Conservation (phyloP, 345 rosid species). For the Cardamine resedifolia region DNA sequence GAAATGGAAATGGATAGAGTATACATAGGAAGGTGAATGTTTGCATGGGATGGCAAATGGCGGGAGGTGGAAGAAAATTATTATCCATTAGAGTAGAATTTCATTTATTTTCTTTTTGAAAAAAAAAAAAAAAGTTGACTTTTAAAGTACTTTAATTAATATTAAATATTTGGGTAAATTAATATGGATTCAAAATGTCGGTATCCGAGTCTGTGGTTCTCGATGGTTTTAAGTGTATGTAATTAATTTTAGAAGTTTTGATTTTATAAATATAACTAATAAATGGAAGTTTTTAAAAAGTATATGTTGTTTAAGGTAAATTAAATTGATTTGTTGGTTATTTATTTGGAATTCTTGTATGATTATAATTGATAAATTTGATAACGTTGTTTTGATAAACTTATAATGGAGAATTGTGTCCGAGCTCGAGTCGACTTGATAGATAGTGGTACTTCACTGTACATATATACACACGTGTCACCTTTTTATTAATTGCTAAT, state of each 20-base stretch:
- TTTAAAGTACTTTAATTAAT: not conserved
- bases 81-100: not conserved
- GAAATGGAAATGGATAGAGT: not conserved
- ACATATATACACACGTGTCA: not conserved
- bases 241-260: too few species aligned
- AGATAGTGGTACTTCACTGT: not conserved
- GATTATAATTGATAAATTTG: not conserved
- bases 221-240: not conserved
- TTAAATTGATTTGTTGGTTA: not conserved
- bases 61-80: constrained; percentile 7
- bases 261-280: too few species aligned
- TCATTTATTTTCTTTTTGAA: too few species aligned
- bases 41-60: constrained; percentile 36
- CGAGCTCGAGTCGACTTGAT: not conserved
- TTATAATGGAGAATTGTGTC: not conserved
- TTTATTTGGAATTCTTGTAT: not conserved
- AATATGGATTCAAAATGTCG: too few species aligned
- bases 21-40: not conserved
- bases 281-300: too few species aligned
- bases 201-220: not conserved
- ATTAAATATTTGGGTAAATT: not conserved
- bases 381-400: not conserved
- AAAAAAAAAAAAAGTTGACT: too few species aligned
- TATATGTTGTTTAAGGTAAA: not conserved
- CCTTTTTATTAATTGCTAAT: not conserved